phyloP scores from a whole-genome alignment of 2,329 filamentous ascomycete species.

The Pseudogymnoascus sp. region DNA sequence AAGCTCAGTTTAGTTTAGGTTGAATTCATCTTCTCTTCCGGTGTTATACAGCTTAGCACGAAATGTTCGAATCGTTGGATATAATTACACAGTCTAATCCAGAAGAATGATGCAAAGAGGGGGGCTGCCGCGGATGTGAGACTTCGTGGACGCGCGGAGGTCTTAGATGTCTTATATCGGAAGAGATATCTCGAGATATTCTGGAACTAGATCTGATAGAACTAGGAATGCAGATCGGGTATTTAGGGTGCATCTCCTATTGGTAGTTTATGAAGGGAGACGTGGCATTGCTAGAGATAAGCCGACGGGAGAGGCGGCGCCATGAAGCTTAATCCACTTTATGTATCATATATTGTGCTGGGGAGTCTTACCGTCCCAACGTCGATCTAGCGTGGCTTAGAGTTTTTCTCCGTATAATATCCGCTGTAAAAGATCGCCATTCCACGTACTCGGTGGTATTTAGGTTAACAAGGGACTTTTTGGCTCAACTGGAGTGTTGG shows the following conservation, averaged over 20 bases:
- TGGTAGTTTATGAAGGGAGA: background rate
- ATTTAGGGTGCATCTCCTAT: background rate
- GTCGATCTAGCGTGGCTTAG: background rate
- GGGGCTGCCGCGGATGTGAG: background rate
- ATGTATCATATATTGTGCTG: background rate
- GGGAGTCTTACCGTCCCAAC: background rate
- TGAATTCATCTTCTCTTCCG: background rate
- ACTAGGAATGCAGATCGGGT: background rate
- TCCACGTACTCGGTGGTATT: background rate
- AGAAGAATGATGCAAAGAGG: background rate
- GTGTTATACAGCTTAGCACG: background rate
- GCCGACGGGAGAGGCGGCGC: background rate
- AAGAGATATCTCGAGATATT: background rate
- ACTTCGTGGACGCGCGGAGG: background rate
- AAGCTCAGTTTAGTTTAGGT: background rate
- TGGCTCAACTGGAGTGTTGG: background rate
- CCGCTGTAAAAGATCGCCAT: background rate
- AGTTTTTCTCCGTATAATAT: background rate
- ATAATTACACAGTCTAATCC: background rate
- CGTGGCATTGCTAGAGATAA: background rate
- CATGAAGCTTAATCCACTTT: background rate
- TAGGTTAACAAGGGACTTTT: background rate
- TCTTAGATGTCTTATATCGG: background rate
- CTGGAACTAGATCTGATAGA: background rate
- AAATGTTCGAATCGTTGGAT: background rate